phyloP scores from a whole-genome alignment of 2,329 filamentous ascomycete genomes.

The Teratosphaeria pseudoeucalypti region DNA sequence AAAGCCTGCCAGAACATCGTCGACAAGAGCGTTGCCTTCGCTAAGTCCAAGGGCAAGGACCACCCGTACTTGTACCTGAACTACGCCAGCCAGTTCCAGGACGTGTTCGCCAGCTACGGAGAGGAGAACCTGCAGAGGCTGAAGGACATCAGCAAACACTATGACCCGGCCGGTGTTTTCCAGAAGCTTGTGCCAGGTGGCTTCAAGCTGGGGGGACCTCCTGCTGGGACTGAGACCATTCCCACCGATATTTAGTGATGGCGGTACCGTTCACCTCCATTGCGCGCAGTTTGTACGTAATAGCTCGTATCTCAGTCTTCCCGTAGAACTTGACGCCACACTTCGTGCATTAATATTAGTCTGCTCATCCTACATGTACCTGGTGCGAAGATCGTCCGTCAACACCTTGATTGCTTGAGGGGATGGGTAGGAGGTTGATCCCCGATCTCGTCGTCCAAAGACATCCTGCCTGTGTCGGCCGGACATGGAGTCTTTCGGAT shows the following conservation, averaged over 20 bases:
- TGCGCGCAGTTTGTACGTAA: too few relatives aligned
- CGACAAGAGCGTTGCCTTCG: not conserved
- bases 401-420: too few relatives aligned
- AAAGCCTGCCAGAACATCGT: conserved; percentile 6
- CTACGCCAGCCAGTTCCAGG: conserved; percentile 12
- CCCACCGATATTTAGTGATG: not conserved
- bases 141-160: conserved; percentile 7
- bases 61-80: conserved; percentile 12
- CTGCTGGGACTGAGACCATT: not conserved
- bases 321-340: not conserved
- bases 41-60: conserved; percentile 2
- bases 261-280: not conserved
- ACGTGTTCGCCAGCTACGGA: conserved; percentile 14
- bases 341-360: not conserved
- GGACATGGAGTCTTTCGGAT: too few relatives aligned
- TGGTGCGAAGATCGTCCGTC: too few relatives aligned
- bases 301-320: not conserved
- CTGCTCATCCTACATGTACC: too few relatives aligned
- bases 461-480: too few relatives aligned
- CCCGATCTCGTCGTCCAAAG: too few relatives aligned
- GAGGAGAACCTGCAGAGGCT: conserved; percentile 9
- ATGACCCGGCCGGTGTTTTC: conserved; percentile 14
- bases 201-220: conserved; percentile 7
- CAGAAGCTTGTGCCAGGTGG: conserved; percentile 13
- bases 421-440: too few relatives aligned